Evolutionary conservation across 108 stramenopile species (phyloP), one percentile per base, ranked within the genome.

Genomic region (Cyclotella atomus): DNA sequence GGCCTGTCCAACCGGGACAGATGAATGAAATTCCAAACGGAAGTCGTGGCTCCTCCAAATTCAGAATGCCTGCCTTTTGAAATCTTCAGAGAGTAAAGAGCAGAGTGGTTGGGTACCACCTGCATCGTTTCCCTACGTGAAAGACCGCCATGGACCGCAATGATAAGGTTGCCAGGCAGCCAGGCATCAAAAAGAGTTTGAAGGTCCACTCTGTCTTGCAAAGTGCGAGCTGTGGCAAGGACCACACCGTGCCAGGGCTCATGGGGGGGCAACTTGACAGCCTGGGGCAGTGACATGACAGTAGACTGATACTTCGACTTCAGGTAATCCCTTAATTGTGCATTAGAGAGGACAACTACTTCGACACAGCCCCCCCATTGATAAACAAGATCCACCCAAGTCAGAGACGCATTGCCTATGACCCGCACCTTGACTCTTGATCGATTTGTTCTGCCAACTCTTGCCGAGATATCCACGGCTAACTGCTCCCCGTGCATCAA

Each of bases 381-480:
- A 12, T 41, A 41, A 41, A 12, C 38, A 9, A 41, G 38, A 41
- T 41, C 38, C 7, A 41, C 38, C 38, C 38, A 65, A 0, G 41
- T 24, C 2, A 65, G 25, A 25, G 64, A 65, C 1, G 24, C 9
- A n/a, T 65, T 19, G 9, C 64, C 64, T 6, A 65, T 25, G 2
- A 65, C 24, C 3, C 45, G 64, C 4, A 65, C 46, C 23, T 36
- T 45, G 0, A 65, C 64, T 16, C 17, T 49, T 25, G 29, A 44
- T 30, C 46, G 25, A 32, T 43, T 49, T 65, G 10, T 47, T 65
- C 64, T 65, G 45, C 46, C 64, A 28, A 65, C 45, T n/a, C 30
- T 46, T 20, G 30, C 4, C 12, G 7, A 0, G 0, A 32, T 3
- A 1, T 65, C 21, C 7, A 47, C 41, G 21, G 29, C 41, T 3